These are phyloP conservation scores for Aspergillus indologenus DNA, from an alignment of 495 filamentous ascomycete species.

Conservation along the genomic window DNA sequence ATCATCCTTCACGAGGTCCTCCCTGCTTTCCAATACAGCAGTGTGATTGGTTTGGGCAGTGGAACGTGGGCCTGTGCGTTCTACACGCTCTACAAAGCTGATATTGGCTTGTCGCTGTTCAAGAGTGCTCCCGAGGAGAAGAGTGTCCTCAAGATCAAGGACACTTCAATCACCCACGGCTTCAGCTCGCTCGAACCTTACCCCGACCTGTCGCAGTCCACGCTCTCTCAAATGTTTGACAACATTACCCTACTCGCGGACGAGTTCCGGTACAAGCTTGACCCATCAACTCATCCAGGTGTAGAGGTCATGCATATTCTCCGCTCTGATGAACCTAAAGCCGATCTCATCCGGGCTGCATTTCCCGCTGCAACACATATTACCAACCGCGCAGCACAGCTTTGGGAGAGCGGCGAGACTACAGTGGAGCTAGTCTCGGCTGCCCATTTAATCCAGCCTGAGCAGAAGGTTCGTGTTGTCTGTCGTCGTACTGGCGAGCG, in stretches of 20 bases:
- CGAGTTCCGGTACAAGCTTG: conserved; percentile 11
- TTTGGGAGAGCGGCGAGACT: conserved; percentile 13
- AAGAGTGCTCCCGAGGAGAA: background rate
- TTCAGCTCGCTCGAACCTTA: conserved; percentile 14
- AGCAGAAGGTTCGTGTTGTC: conserved; percentile 14
- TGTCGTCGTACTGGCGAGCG: conserved; percentile 15
- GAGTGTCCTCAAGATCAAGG: no score
- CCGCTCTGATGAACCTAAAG: conserved; percentile 27
- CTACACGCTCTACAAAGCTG: conserved; percentile 13
- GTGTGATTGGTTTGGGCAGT: conserved; percentile 12
- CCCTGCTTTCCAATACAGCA: conserved; percentile 14
- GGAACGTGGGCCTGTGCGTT: conserved; percentile 18
- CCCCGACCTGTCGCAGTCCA: conserved; percentile 14
- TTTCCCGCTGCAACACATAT: conserved; percentile 41
- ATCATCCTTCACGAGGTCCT: conserved; percentile 10
- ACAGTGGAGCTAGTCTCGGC: conserved; percentile 17
- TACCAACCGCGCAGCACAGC: conserved; percentile 23
- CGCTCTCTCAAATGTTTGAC: conserved; percentile 15
- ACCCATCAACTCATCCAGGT: conserved; percentile 35
- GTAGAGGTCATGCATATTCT: conserved; percentile 44
- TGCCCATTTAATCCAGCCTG: conserved; percentile 12
- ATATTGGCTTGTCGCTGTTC: conserved; percentile 13
- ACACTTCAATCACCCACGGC: background rate
- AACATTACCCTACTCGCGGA: conserved; percentile 9
- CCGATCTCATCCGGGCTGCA: conserved; percentile 16